Percentiles rank a stretch among this genome's conserved stretches.
These are phyloP conservation scores for Xylariales sp. DNA, from an alignment of 2,329 filamentous ascomycete genomes.

Conservation along the genomic window DNA sequence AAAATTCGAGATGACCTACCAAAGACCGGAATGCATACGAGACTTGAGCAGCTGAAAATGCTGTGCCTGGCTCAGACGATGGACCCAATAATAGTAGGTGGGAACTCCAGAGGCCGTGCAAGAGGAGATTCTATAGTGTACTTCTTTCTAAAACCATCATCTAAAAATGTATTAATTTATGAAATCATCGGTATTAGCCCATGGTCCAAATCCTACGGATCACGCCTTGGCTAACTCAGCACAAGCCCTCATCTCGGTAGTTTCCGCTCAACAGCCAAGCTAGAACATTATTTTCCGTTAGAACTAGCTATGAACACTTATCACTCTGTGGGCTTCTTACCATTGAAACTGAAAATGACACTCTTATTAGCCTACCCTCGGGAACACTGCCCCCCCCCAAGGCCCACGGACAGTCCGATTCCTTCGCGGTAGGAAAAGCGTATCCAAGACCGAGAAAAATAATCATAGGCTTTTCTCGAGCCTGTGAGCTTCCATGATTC, in stretches of 20 bases:
- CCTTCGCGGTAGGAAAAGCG: background rate
- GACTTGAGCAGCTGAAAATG: slow-evolving; percentile 25
- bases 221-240: slow-evolving; percentile 14
- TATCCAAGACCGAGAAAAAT: background rate
- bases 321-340: background rate
- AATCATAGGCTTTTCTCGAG: background rate
- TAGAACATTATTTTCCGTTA: background rate
- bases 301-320: background rate
- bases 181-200: background rate
- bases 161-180: slow-evolving; percentile 4
- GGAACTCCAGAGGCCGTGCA: background rate
- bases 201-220: slow-evolving; percentile 5
- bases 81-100: slow-evolving; percentile 8
- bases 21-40: background rate
- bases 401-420: slow-evolving; percentile 19
- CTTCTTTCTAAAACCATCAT: background rate
- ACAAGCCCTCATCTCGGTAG: slow-evolving; percentile 9
- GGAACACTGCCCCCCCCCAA: slow-evolving; percentile 6
- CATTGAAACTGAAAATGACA: slow-evolving; percentile 22
- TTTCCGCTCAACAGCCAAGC: background rate
- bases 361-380: slow-evolving; percentile 20
- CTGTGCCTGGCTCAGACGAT: background rate
- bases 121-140: background rate
- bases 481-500: background rate
- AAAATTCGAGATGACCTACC: background rate